Base-by-base conservation (phyloP, 1,139 yeast species). In the Arxiozyma slooffiae region DNA sequence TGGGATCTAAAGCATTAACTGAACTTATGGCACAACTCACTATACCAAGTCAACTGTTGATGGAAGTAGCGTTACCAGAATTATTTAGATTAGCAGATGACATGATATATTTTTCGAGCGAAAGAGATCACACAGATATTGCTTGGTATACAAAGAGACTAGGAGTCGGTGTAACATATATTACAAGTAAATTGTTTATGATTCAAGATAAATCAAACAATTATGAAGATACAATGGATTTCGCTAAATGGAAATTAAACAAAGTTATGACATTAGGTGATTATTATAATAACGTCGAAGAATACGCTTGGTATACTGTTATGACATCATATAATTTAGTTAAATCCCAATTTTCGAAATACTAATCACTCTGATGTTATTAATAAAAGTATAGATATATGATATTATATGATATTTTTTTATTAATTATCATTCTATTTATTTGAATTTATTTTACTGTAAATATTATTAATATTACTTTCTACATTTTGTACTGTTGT, bases 111-210 rank as follows among this genome's bases (percentile, higher is more conserved):
- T 80, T 80, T 59, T 81, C 95, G 0, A 94, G 90, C 3, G 97
- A 90, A 63, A 55, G 58, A 40, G 69, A 74, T 50, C 80, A 94
- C n/a, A 79, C 83, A 53, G 96, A 88, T 66, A 82, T 86, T 66
- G 83, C 87, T 2, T 92, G 98, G 98, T 92, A 92, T 66, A 73
- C 95, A n/a, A 86, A 89, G 64, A 74, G 97, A 57, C 71, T 82
- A 26, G 77, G 86, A 6, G 66, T 90, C 30, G 76, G 88, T 20
- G 74, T 85, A 0, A 77, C 85, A 4, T 88, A 85, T 63, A 85
- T 85, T 1, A 75, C 83, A 38, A 63, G 82, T 40, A 97, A 92
- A 65, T 70, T 88, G 55, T 87, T 78, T 70, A 86, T 85, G 95
- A 71, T 87, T 45, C 84, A 78, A 58, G 97, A 90, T 66, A 71